phyloP scores from a whole-genome alignment of 1,284 basidiomycete species.

The Omphalotus olearius region DNA sequence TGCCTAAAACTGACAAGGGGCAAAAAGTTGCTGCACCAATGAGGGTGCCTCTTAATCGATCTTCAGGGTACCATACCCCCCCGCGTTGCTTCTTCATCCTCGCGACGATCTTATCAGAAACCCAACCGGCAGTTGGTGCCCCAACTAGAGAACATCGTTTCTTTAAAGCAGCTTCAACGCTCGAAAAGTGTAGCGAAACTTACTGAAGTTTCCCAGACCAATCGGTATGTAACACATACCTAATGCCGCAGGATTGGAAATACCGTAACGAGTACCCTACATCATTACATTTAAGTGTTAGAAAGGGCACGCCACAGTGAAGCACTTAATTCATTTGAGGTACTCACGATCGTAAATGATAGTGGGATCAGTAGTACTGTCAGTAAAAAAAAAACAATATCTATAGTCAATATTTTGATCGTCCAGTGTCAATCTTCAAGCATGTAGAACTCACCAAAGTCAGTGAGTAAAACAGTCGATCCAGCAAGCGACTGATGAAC shows the following conservation, averaged over 20 bases:
- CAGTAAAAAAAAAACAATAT: background rate
- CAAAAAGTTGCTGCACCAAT: slow-evolving; percentile 42
- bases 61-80: slow-evolving; percentile 53
- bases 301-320: slow-evolving; percentile 5
- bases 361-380: slow-evolving; percentile 37
- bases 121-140: slow-evolving; percentile 44
- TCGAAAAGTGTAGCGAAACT: slow-evolving; percentile 13
- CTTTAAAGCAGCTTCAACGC: too few relatives aligned
- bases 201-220: slow-evolving; percentile 60
- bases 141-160: slow-evolving; percentile 34
- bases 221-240: slow-evolving; percentile 58
- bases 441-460: slow-evolving; percentile 33
- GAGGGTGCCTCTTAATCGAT: slow-evolving; percentile 48
- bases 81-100: slow-evolving; percentile 43
- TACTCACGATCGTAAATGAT: slow-evolving; percentile 34
- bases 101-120: slow-evolving; percentile 48
- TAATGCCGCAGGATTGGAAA: slow-evolving; percentile 53
- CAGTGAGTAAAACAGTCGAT: slow-evolving; percentile 35
- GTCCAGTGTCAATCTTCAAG: too few relatives aligned
- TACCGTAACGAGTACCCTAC: slow-evolving; percentile 54
- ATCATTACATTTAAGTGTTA: background rate
- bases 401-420: too few relatives aligned
- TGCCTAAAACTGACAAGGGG: slow-evolving; percentile 15
- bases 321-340: background rate
- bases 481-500: slow-evolving; percentile 36